These are phyloP conservation scores for Miscanthus sacchariflorus DNA, from an alignment of 202 grass and related monocot genomes.

Conservation along the genomic window DNA sequence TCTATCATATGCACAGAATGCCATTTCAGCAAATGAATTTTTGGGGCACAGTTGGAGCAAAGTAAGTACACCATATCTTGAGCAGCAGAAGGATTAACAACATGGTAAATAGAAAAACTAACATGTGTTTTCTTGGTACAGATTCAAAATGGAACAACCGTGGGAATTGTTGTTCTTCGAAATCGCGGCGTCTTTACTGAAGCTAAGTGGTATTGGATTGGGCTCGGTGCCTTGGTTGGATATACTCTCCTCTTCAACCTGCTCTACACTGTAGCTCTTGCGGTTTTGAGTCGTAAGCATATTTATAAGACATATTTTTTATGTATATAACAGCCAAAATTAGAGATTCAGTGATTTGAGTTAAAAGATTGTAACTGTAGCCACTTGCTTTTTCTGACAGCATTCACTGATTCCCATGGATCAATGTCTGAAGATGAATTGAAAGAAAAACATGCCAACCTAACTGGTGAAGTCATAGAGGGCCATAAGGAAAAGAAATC, in stretches of 20 bases:
- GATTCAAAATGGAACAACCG: slow-evolving; percentile 57
- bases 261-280: slow-evolving; percentile 76
- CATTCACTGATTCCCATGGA: slow-evolving; percentile 69
- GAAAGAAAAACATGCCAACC: slow-evolving; percentile 74
- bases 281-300: slow-evolving; percentile 80
- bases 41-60: slow-evolving; percentile 80
- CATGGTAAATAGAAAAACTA: slow-evolving; percentile 33
- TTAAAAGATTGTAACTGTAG: slow-evolving; percentile 41
- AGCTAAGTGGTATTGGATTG: slow-evolving; percentile 98
- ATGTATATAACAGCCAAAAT: slow-evolving; percentile 25
- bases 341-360: slow-evolving; percentile 31
- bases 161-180: slow-evolving; percentile 68
- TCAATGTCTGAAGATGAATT: slow-evolving; percentile 81
- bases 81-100: slow-evolving; percentile 26
- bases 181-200: slow-evolving; percentile 73
- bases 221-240: slow-evolving; percentile 81
- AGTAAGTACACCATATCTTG: slow-evolving; percentile 57
- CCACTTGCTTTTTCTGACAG: slow-evolving; percentile 49
- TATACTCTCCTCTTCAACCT: slow-evolving; percentile 90
- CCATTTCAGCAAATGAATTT: slow-evolving; percentile 84
- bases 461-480: slow-evolving; percentile 74
- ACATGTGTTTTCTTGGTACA: slow-evolving; percentile 43
- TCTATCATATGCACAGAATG: slow-evolving; percentile 86
- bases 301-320: slow-evolving; percentile 34
- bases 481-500: slow-evolving; percentile 56